Evolutionary conservation across 345 rosid species (phyloP), one percentile per base, ranked within the genome.

Genomic region (Eucalyptus tenuipes): DNA sequence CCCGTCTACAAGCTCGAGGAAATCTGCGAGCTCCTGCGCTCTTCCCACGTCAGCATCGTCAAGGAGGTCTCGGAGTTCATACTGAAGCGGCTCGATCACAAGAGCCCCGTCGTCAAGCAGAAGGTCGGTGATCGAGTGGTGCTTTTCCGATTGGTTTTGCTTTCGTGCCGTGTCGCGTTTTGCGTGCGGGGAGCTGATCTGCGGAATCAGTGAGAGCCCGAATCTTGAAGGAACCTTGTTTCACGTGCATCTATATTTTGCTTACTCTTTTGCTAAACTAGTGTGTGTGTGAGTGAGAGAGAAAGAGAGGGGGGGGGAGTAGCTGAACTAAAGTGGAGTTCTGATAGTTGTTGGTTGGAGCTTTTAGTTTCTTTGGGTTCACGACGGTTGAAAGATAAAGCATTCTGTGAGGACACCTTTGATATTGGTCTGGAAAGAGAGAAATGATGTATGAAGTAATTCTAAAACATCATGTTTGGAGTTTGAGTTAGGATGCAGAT

Each of bases 1-100:
- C 99, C 99, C 49, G 99, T 97, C 52, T 98, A 97, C 92, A 97
- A 98, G 88, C 89, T 98, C 88, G 99, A 98, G 92, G 99, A 98
- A 92, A 93, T 98, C 92, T 96, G 97, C 80, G 98, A 97, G 88
- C 97, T 98, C 42, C 91, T 98, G 91, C 92, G 99, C 68, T 95
- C 99, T 44, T 94, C 99, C 85, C 97, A 95, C 90, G 95, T 91
- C 49, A 93, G 95, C 88, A 95, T 97, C 79, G 99, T 96, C 45
- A 98, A 95, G 92, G 99, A 98, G 91, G 95, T 98, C 45, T 94
- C 99, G 0, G 96, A 93, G 47, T 95, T 96, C 48, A 91, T 98
- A 53, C 88, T 96, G 90, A 98, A 95, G 90, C 94, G 99, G 87
- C 97, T 97, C 71, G 99, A 97, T 86, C 95, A 97, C 89, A 96